Conservation (phyloP, 345 rosid species). For the Syzygium jambos region DNA sequence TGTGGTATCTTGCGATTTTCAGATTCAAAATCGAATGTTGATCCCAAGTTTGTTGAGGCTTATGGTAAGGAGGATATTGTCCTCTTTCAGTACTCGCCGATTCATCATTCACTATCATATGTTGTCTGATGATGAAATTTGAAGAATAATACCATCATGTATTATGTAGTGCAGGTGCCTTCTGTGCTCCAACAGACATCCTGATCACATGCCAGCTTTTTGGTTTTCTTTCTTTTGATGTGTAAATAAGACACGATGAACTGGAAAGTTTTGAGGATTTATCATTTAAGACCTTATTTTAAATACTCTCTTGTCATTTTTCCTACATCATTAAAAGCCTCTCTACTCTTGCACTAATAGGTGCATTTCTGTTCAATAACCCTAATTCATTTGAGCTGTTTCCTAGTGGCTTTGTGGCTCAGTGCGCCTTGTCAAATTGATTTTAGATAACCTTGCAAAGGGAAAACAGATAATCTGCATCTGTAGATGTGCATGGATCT, state of each 20-base stretch:
- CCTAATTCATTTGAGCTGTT: background rate
- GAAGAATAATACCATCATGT: background rate
- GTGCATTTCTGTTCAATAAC: background rate
- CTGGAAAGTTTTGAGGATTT: background rate
- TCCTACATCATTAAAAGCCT: background rate
- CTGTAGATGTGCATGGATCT: background rate
- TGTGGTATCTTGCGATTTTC: conserved; percentile 6
- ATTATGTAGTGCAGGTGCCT: background rate
- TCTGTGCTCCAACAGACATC: background rate
- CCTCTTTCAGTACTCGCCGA: background rate
- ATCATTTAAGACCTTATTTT: background rate
- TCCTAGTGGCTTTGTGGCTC: background rate
- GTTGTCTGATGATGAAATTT: background rate
- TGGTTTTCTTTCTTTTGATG: background rate
- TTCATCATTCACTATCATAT: background rate
- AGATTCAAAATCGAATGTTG: conserved; percentile 55
- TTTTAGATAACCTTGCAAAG: background rate
- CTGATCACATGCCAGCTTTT: background rate
- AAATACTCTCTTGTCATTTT: background rate
- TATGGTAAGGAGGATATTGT: conserved; percentile 42
- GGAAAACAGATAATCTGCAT: background rate
- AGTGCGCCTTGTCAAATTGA: background rate
- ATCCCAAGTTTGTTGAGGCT: conserved; percentile 64
- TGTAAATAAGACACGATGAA: background rate
- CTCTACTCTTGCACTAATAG: background rate